phyloP scores from a whole-genome alignment of 2,329 filamentous ascomycete species.

The Phaeosphaeriaceae sp. region DNA sequence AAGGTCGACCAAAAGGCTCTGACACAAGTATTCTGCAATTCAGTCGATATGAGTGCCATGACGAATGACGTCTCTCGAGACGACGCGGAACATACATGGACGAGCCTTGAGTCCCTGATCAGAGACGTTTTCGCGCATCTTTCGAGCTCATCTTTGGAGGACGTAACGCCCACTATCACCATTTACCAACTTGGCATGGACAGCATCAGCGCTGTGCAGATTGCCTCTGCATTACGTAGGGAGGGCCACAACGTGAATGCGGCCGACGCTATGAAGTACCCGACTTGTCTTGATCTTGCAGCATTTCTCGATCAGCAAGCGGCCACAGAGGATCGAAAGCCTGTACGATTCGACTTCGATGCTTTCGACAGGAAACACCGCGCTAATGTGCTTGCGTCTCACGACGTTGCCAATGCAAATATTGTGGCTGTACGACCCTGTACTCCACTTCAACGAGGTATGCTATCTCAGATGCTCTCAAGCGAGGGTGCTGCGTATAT shows the following conservation, averaged over 20 bases:
- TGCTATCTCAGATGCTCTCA: slow-evolving; percentile 76
- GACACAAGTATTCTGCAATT: slow-evolving; percentile 34
- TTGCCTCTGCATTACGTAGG: slow-evolving; percentile 72
- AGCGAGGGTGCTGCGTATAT: slow-evolving; percentile 75
- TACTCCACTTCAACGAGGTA: slow-evolving; percentile 79
- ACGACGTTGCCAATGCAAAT: slow-evolving; percentile 37
- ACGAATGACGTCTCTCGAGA: slow-evolving; percentile 6
- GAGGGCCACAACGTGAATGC: slow-evolving; percentile 67
- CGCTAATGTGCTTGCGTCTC: slow-evolving; percentile 36
- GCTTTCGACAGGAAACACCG: slow-evolving; percentile 58
- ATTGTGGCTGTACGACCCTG: slow-evolving; percentile 74
- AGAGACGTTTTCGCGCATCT: slow-evolving; percentile 66
- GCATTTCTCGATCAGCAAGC: slow-evolving; percentile 15
- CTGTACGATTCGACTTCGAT: slow-evolving; percentile 54
- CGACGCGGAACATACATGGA: slow-evolving; percentile 53
- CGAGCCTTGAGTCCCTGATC: slow-evolving; percentile 59
- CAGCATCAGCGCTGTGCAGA: slow-evolving; percentile 84
- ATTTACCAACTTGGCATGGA: slow-evolving; percentile 91
- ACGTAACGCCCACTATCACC: slow-evolving; percentile 68
- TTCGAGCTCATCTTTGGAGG: slow-evolving; percentile 57
- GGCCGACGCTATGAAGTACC: slow-evolving; percentile 73
- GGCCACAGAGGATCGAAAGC: background rate
- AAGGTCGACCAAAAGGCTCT: slow-evolving; percentile 50
- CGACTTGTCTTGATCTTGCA: slow-evolving; percentile 44
- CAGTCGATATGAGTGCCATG: slow-evolving; percentile 7